Conservation (phyloP, 1,284 basidiomycete species). For the Pseudozyma pruni region DNA sequence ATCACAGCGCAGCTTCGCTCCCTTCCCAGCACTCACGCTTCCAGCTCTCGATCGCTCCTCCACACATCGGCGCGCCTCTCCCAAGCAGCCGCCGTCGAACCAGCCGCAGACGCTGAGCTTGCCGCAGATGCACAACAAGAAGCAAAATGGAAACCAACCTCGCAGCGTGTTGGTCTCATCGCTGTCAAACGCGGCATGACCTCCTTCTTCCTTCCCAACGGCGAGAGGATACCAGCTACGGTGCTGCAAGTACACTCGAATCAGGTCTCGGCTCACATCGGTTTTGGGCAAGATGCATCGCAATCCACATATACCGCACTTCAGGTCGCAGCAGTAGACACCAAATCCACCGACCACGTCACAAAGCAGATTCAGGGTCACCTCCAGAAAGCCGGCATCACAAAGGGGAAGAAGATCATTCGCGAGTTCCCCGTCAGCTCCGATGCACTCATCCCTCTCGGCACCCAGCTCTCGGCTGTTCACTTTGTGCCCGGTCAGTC, state of each 20-base stretch:
- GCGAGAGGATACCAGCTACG: constrained; percentile 87
- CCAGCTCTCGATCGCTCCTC: constrained; percentile 9
- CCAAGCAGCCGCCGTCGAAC: constrained; percentile 23
- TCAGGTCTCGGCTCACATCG: constrained; percentile 54
- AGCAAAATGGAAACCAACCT: constrained; percentile 80
- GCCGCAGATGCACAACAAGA: constrained; percentile 10
- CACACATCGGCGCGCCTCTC: constrained; percentile 27
- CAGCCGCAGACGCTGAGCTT: constrained; percentile 4
- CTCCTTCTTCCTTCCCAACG: constrained; percentile 88
- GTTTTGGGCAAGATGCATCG: constrained; percentile 21
- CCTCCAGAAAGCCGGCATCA: constrained; percentile 82
- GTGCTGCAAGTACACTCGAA: constrained; percentile 82
- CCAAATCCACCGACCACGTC: constrained; percentile 73
- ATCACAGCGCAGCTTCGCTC: constrained; percentile 2
- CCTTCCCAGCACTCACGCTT: constrained; percentile 6
- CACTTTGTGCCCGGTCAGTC: constrained; percentile 98
- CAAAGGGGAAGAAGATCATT: constrained; percentile 82
- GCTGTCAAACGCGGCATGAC: constrained; percentile 97
- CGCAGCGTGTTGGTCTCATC: constrained; percentile 85
- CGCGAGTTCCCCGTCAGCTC: constrained; percentile 89
- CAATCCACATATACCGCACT: constrained; percentile 47
- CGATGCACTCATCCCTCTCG: constrained; percentile 89
- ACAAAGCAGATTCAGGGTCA: constrained; percentile 91
- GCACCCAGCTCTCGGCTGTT: constrained; percentile 86
- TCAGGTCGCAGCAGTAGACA: constrained; percentile 70